Evolutionary conservation across 805 yeast species (phyloP).

Genomic region (Teunomyces atbi): DNA sequence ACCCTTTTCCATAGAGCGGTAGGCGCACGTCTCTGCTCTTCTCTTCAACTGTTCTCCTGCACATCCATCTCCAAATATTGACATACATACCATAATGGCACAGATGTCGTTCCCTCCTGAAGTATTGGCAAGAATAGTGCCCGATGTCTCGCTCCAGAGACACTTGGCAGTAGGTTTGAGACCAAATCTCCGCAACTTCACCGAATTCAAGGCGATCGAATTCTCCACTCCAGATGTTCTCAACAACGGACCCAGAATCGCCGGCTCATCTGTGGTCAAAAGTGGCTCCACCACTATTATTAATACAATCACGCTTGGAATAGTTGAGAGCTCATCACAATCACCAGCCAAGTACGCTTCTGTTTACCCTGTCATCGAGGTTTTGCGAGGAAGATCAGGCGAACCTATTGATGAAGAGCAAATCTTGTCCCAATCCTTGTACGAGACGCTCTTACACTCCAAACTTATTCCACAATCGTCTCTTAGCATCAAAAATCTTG

Average conservation of each 20-base stretch:
- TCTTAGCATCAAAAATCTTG: constrained; percentile 16
- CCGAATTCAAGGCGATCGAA: constrained; percentile 65
- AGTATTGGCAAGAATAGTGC: constrained; percentile 79
- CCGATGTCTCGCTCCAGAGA: constrained; percentile 77
- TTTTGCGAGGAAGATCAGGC: constrained; percentile 71
- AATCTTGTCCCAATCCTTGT: constrained; percentile 63
- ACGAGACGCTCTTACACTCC: constrained; percentile 59
- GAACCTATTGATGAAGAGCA: constrained; percentile 87
- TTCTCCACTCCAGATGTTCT: constrained; percentile 31
- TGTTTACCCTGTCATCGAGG: constrained; percentile 73
- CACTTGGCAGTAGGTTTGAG: constrained; percentile 74
- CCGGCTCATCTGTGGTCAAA: constrained; percentile 70
- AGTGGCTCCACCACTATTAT: constrained; percentile 73
- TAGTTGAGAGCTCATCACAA: constrained; percentile 51
- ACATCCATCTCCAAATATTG: neutral
- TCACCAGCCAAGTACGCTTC: constrained; percentile 28
- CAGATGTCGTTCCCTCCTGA: constrained; percentile 65
- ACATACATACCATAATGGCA: neutral
- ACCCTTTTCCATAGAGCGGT: too few relatives aligned
- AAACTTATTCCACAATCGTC: constrained; percentile 45
- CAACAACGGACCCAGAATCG: constrained; percentile 22
- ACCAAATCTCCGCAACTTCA: constrained; percentile 67
- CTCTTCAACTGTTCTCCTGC: constrained; percentile 1
- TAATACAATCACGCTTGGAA: constrained; percentile 67
- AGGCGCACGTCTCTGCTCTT: neutral